Conservation (phyloP, 129 eudicot species). For the Cynara cardunculus region DNA sequence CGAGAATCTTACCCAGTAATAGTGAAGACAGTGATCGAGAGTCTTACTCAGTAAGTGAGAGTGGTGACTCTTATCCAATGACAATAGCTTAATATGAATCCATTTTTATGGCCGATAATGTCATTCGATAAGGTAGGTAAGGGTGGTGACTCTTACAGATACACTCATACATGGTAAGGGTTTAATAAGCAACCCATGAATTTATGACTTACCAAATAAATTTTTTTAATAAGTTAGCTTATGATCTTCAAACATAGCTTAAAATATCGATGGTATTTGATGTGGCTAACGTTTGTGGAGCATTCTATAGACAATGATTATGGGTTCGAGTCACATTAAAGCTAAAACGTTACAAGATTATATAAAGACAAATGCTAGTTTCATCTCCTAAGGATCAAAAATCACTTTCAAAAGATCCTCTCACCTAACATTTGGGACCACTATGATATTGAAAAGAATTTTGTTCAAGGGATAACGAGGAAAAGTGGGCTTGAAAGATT, state of each 20-base stretch:
- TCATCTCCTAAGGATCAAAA: background rate
- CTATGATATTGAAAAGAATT: background rate
- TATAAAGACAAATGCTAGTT: background rate
- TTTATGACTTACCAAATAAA: background rate
- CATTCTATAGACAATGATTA: background rate
- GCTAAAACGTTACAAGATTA: background rate
- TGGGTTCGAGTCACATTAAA: background rate
- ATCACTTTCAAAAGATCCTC: conserved; percentile 13
- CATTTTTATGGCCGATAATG: too few species aligned
- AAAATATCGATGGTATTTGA: background rate
- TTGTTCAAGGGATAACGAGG: background rate
- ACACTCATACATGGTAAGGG: too few species aligned
- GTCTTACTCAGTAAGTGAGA: too few species aligned
- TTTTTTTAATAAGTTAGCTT: background rate
- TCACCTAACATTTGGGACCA: conserved; percentile 13
- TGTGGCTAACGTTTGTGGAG: background rate
- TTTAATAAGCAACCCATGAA: too few species aligned
- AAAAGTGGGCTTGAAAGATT: conserved; percentile 1
- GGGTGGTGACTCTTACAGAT: too few species aligned
- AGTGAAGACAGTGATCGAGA: too few species aligned
- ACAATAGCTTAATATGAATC: too few species aligned
- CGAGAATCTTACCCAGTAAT: too few species aligned
- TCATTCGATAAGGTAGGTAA: too few species aligned
- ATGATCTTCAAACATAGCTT: background rate
- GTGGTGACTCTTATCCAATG: too few species aligned